Base-by-base conservation (phyloP, 2,329 filamentous ascomycete genomes). In the Catunica adiposa region DNA sequence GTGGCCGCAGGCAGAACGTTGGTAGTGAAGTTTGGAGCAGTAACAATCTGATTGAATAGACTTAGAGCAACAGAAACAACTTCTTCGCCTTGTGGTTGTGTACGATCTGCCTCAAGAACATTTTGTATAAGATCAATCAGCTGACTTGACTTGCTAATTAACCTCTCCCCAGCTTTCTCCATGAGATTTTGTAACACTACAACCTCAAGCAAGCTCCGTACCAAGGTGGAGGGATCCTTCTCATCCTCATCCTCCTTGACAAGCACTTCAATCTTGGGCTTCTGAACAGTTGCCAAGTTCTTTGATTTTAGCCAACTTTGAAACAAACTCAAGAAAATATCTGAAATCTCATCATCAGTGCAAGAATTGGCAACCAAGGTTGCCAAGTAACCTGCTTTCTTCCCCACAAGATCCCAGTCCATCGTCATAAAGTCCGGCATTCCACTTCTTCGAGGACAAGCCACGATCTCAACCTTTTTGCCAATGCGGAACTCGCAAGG, bases 181-280 rank as follows among this genome's bases (percentile, higher is more conserved):
- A 86, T 78, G 67, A 88, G 73, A 34, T 74, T 75, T 62, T 85
- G 80, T 6, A 86, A 70, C 0, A 86, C 66, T 51, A 79, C 79
- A 3, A 80, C 71, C 59, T 84, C 73, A 4, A 75, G 66, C 1
- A 88, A 67, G 3, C 72, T 70, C 3, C 63, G 63, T 2, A 79
- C 58, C 0, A 76, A 69, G 48, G 77, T 71, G 2, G 52, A 34
- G 4, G 57, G 42, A 20, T 56, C 22, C 9, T 56, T 40, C 26
- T 26, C 8, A 5, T 47, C 38, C 1, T 65, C 62, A 0, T 62
- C 55, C 3, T 67, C 61, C 1, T 69, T 64, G 20, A 67, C 61
- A 8, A 62, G 61, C 4, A 69, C 57, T 3, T 63, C 57, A 3
- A 64, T 59, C n/a, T 65, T 63, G 56, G 63, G 63, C 6, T 59